Percentiles rank a stretch among this genome's conserved stretches.
Conservation (phyloP, 257 asterid species). For the Pogostemon cablin region DNA sequence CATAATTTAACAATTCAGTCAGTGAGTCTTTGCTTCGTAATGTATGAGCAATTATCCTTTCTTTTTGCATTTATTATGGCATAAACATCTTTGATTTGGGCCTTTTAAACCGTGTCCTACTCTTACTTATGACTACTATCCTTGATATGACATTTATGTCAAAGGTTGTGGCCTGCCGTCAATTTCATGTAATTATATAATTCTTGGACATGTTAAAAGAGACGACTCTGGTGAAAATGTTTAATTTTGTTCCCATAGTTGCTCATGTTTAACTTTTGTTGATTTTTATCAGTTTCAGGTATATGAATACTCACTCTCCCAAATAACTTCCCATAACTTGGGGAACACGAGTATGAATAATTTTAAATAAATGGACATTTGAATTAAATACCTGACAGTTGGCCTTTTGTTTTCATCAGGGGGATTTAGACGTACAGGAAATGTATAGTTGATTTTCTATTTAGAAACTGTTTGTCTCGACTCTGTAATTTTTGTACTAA, state of each 20-base stretch:
- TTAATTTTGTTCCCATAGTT: not conserved
- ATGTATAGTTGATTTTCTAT: not conserved
- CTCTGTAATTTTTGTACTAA: not conserved
- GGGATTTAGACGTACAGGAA: not conserved
- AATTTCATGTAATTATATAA: not conserved
- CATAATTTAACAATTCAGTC: conserved; percentile 9
- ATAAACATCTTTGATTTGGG: conserved; percentile 5
- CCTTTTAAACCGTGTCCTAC: conserved; percentile 1
- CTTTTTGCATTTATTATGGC: not conserved
- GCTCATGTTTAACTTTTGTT: conserved; percentile 6
- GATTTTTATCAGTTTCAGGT: not conserved
- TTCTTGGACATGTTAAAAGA: conserved; percentile 8
- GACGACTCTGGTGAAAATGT: conserved; percentile 21
- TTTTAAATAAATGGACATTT: not conserved
- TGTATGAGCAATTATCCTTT: conserved; percentile 7
- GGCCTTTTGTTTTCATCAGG: conserved; percentile 14
- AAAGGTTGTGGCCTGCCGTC: conserved; percentile 14
- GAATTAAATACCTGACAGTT: conserved; percentile 11
- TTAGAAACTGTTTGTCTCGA: not conserved
- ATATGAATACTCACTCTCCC: not conserved
- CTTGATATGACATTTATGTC: conserved; percentile 18
- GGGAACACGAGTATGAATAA: not conserved
- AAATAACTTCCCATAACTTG: not conserved
- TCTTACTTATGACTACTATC: conserved; percentile 14
- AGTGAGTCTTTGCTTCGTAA: conserved; percentile 1